These are phyloP conservation scores for Wickerhamiella parazyma DNA, from an alignment of 805 yeast species.

Conservation along the genomic window DNA sequence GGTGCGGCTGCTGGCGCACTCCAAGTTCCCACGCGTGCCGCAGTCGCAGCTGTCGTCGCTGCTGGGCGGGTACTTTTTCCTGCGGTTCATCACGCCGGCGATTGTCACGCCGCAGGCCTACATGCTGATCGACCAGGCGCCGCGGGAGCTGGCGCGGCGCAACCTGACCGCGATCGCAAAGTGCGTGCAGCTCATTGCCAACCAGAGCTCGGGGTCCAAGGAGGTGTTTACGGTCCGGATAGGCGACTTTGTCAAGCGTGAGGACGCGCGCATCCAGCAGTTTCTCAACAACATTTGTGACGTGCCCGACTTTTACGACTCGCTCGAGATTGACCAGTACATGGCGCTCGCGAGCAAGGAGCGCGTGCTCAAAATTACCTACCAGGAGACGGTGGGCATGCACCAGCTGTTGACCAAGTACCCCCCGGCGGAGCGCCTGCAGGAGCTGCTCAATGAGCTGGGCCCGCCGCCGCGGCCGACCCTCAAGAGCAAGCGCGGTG, in stretches of 20 bases:
- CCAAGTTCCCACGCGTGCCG: conserved; percentile 49
- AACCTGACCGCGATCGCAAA: conserved; percentile 69
- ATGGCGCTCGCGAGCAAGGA: conserved; percentile 27
- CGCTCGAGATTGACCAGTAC: conserved; percentile 29
- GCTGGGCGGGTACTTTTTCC: conserved; percentile 76
- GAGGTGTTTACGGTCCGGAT: conserved; percentile 30
- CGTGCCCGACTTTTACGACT: conserved; percentile 30
- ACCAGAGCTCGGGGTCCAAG: conserved; percentile 52
- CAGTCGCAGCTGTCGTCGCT: conserved; percentile 25
- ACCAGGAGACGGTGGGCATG: conserved; percentile 26
- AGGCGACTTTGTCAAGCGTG: conserved; percentile 20
- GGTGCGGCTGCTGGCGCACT: conserved; percentile 41
- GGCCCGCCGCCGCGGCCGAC: conserved; percentile 24
- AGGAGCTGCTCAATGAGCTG: conserved; percentile 20
- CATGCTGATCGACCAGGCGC: conserved; percentile 26
- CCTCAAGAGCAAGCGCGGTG: conserved; percentile 19
- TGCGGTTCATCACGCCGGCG: conserved; percentile 76
- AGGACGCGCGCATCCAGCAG: conserved; percentile 21
- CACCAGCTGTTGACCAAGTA: conserved; percentile 27
- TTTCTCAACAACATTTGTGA: conserved; percentile 28
- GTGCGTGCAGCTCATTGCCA: conserved; percentile 74
- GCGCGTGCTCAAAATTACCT: conserved; percentile 23
- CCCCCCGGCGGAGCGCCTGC: conserved; percentile 10
- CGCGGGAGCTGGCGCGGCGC: conserved; percentile 38
- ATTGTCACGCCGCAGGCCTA: conserved; percentile 72